phyloP scores from a whole-genome alignment of 116 monocot genomes.

The Phalaenopsis hybrid region DNA sequence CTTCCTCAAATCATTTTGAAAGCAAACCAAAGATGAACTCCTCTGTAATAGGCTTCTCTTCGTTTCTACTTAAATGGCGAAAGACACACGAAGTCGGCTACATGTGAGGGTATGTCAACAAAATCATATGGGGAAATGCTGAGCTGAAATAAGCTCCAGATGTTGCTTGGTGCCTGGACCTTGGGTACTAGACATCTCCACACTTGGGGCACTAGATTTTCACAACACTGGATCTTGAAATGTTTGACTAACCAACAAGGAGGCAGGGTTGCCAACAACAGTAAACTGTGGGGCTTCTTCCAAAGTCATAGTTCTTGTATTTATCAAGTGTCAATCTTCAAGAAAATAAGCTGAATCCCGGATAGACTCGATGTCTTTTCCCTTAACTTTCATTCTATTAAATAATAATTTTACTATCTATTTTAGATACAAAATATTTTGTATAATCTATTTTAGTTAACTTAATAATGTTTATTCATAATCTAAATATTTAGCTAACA shows the following conservation, averaged over 20 bases:
- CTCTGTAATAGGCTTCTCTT: no score
- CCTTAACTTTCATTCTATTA: no score
- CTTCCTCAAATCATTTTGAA: no score
- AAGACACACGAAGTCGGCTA: constrained; percentile 14
- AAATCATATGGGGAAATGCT: constrained; percentile 1
- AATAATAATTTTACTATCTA: no score
- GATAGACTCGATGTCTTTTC: no score
- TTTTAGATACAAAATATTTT: no score
- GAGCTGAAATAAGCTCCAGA: constrained; percentile 41
- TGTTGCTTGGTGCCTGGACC: constrained; percentile 26
- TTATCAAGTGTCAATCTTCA: constrained; percentile 4
- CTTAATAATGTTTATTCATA: no score
- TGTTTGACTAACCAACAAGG: constrained; percentile 18
- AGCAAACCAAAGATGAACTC: no score
- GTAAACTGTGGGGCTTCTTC: constrained; percentile 19
- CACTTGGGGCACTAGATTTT: constrained; percentile 20
- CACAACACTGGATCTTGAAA: constrained; percentile 18
- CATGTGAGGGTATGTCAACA: constrained; percentile 31
- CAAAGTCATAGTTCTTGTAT: constrained; percentile 26
- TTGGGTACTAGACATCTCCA: constrained; percentile 23
- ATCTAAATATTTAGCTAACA: no score
- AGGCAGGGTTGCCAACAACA: constrained; percentile 24
- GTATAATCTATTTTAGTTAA: no score
- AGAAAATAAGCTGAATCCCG: no score
- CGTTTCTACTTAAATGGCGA: no score